These are phyloP conservation scores for Hericium rajendrae DNA, from an alignment of 768 basidiomycete species.

Conservation along the genomic window DNA sequence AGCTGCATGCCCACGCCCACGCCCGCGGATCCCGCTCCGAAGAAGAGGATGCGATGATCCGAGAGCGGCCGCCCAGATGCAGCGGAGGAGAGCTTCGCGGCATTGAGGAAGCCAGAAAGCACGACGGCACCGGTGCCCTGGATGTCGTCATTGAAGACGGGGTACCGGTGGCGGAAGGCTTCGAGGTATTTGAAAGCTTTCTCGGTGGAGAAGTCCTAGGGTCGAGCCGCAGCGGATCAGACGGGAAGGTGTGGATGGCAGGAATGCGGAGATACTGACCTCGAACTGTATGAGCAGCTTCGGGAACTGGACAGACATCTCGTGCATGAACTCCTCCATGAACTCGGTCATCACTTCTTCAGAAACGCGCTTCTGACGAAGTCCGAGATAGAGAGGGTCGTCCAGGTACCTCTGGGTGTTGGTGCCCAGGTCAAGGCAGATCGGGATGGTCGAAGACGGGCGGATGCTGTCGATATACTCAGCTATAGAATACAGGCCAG, in stretches of 20 bases:
- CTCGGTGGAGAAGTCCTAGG: slow-evolving; percentile 83
- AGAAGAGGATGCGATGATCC: slow-evolving; percentile 82
- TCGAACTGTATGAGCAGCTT: slow-evolving; percentile 83
- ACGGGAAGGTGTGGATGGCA: not conserved
- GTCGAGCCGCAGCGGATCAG: not conserved
- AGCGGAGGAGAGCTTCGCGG: slow-evolving; percentile 63
- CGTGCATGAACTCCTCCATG: slow-evolving; percentile 90
- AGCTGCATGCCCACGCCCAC: slow-evolving; percentile 88
- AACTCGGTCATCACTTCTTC: slow-evolving; percentile 65
- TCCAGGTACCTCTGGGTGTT: slow-evolving; percentile 72
- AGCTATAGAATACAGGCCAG: not conserved
- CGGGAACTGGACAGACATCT: slow-evolving; percentile 67
- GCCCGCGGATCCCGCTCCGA: slow-evolving; percentile 87
- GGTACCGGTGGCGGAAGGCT: slow-evolving; percentile 64
- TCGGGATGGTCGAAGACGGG: slow-evolving; percentile 70
- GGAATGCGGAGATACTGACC: slow-evolving; percentile 25
- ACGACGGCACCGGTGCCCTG: slow-evolving; percentile 80
- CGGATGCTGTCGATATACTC: slow-evolving; percentile 43
- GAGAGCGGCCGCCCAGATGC: slow-evolving; percentile 60
- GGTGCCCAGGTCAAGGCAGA: slow-evolving; percentile 83
- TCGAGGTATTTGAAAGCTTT: slow-evolving; percentile 84
- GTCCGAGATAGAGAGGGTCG: slow-evolving; percentile 86
- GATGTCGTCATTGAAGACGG: slow-evolving; percentile 52
- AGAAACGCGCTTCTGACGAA: slow-evolving; percentile 58
- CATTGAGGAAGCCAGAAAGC: slow-evolving; percentile 83